A percentile compares a stretch with the other conserved stretches of the same genome.
Conservation (phyloP, 2,329 filamentous ascomycete genomes). For the Phyllosticta citrichinensis region DNA sequence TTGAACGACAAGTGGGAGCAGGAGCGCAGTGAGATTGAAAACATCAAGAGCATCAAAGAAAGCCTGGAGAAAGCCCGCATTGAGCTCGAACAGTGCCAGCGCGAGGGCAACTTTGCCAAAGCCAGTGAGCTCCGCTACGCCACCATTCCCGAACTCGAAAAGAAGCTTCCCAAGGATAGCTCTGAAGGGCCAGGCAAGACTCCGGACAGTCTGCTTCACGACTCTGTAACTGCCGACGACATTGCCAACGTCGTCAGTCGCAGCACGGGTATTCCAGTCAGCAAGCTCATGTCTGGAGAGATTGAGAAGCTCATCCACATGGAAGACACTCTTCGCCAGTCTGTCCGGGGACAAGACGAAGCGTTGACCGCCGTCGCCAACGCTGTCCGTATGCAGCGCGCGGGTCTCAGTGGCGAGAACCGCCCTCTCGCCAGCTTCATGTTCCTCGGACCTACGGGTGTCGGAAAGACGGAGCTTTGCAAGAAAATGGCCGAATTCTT, state of each 20-base stretch:
- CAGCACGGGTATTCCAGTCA: constrained; percentile 84
- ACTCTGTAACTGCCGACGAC: constrained; percentile 90
- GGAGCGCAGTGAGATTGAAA: constrained; percentile 75
- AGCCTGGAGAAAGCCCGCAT: constrained; percentile 78
- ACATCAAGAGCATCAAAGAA: constrained; percentile 76
- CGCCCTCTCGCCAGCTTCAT: constrained; percentile 89
- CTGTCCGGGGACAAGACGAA: constrained; percentile 87
- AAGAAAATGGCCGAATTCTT: constrained; percentile 91
- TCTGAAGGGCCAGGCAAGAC: constrained; percentile 34
- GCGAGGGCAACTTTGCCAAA: constrained; percentile 76
- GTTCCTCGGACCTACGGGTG: constrained; percentile 93
- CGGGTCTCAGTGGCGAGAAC: constrained; percentile 84
- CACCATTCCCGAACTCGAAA: constrained; percentile 70
- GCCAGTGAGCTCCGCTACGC: constrained; percentile 89
- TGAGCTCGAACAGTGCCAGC: constrained; percentile 78
- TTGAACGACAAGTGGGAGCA: constrained; percentile 83
- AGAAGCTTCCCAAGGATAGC: constrained; percentile 68
- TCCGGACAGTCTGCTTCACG: constrained; percentile 63
- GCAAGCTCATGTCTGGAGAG: constrained; percentile 85
- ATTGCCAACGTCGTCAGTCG: constrained; percentile 87
- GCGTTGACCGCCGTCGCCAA: constrained; percentile 84
- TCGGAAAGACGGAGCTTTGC: constrained; percentile 94
- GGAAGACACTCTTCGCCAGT: constrained; percentile 78
- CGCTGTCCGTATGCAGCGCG: constrained; percentile 86
- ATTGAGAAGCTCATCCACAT: constrained; percentile 92